Evolutionary conservation across 352 stramenopile genomes (phyloP).

Genomic region (Phytophthora rubi): DNA sequence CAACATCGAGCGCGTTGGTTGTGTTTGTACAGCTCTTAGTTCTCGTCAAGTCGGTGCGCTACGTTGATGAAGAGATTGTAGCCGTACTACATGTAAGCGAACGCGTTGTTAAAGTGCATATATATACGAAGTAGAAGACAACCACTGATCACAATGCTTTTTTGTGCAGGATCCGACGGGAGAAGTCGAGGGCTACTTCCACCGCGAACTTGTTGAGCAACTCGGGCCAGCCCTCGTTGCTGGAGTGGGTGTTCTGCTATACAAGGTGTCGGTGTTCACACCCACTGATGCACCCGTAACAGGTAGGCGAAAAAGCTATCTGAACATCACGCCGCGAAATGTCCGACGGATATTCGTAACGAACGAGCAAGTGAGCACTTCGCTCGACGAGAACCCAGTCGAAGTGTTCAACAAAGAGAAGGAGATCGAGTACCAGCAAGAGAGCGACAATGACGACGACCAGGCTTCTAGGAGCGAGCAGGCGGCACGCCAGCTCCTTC

Average conservation of each 20-base stretch:
- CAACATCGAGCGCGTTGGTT: not conserved
- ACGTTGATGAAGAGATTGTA: constrained; percentile 85
- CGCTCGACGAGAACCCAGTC: constrained; percentile 42
- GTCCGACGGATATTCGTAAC: constrained; percentile 61
- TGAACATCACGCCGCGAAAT: constrained; percentile 80
- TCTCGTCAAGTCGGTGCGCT: constrained; percentile 83
- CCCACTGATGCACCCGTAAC: constrained; percentile 56
- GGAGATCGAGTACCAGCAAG: constrained; percentile 34
- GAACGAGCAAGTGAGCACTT: constrained; percentile 29
- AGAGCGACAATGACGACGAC: constrained; percentile 45
- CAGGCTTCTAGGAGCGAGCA: constrained; percentile 30
- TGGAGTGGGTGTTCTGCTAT: constrained; percentile 61
- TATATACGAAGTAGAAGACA: not conserved
- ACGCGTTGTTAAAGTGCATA: not conserved
- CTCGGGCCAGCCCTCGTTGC: constrained; percentile 60
- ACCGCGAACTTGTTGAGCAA: constrained; percentile 79
- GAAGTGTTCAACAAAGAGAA: constrained; percentile 63
- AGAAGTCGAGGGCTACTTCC: constrained; percentile 84
- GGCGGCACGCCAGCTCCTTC: constrained; percentile 40
- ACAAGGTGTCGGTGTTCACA: constrained; percentile 74
- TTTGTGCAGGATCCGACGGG: constrained; percentile 71
- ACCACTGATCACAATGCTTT: not conserved
- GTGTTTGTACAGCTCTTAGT: constrained; percentile 54
- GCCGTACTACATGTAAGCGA: constrained; percentile 67
- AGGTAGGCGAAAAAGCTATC: constrained; percentile 58